Evolutionary conservation across 345 rosid genomes (phyloP).

Genomic region (Streptanthus diversifolius): DNA sequence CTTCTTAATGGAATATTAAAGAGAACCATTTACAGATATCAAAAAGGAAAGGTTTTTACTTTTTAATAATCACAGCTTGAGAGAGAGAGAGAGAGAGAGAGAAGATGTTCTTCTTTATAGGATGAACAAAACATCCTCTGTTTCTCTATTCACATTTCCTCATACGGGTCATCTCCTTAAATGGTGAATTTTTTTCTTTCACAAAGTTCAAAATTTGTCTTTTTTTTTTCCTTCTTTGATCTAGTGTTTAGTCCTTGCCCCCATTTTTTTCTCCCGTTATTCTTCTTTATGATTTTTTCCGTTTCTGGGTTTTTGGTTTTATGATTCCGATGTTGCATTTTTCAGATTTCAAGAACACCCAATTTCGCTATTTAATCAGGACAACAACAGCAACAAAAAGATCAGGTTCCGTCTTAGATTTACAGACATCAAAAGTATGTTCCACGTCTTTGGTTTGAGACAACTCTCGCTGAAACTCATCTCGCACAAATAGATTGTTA

Average conservation of each 20-base stretch:
- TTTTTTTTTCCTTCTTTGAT: conserved; percentile 3
- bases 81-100: conserved; percentile 28
- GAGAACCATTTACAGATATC: conserved; percentile 23
- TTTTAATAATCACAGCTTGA: conserved; percentile 44
- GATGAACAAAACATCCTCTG: conserved; percentile 51
- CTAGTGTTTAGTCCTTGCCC: background rate
- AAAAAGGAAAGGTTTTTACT: conserved; percentile 54
- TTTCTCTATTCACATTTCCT: conserved; percentile 46
- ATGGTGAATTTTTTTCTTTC: conserved; percentile 40
- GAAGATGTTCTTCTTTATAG: conserved; percentile 29
- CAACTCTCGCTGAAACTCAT: no score
- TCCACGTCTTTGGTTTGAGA: background rate
- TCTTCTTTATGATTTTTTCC: background rate
- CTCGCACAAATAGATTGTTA: background rate
- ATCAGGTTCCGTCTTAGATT: conserved; percentile 20
- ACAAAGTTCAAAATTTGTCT: background rate
- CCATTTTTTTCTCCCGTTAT: background rate
- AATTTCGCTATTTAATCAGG: conserved; percentile 16
- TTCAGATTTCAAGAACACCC: conserved; percentile 22
- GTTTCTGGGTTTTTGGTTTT: conserved; percentile 23
- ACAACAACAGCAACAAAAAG: background rate
- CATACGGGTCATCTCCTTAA: conserved; percentile 48
- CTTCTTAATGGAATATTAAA: conserved; percentile 40
- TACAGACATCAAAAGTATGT: conserved; percentile 22
- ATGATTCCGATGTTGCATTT: conserved; percentile 17